These are phyloP conservation scores for Podaxis pistillaris DNA, from an alignment of 768 basidiomycete species.

Conservation along the genomic window DNA sequence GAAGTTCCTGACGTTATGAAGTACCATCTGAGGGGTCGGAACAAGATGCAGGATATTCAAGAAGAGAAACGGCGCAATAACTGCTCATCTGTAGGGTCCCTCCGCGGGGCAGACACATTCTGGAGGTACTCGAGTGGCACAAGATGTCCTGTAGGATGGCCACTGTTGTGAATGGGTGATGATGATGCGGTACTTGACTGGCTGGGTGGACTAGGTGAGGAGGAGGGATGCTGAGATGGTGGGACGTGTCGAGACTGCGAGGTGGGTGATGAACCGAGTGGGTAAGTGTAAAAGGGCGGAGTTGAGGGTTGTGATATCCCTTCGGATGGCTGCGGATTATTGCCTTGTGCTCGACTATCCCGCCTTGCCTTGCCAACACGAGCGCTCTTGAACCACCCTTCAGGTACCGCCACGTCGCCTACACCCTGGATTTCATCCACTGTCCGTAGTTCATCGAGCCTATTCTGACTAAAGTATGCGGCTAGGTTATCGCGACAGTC, in stretches of 20 bases:
- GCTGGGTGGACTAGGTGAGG: conserved; percentile 28
- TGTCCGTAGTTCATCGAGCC: conserved; percentile 66
- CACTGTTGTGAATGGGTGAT: conserved; percentile 35
- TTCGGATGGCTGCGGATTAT: conserved; percentile 30
- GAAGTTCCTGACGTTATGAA: background rate
- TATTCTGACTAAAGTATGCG: conserved; percentile 82
- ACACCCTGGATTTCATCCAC: conserved; percentile 69
- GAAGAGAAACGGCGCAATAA: conserved; percentile 56
- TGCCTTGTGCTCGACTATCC: conserved; percentile 43
- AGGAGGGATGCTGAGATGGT: conserved; percentile 27
- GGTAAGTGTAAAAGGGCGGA: conserved; percentile 20
- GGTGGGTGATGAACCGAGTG: conserved; percentile 15
- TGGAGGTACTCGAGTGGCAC: conserved; percentile 68
- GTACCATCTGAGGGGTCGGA: background rate
- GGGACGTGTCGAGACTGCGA: conserved; percentile 24
- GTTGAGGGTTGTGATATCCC: conserved; percentile 24
- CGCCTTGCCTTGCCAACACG: conserved; percentile 63
- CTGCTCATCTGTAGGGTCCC: conserved; percentile 66
- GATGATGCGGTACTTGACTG: conserved; percentile 39
- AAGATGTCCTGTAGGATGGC: conserved; percentile 33
- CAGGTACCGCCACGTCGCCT: conserved; percentile 65
- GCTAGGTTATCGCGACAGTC: conserved; percentile 41
- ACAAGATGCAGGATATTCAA: conserved; percentile 13
- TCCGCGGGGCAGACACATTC: conserved; percentile 48
- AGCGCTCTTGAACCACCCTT: conserved; percentile 78